Base-by-base conservation (phyloP, 1,284 basidiomycete species). In the Golubevia pallescens region DNA sequence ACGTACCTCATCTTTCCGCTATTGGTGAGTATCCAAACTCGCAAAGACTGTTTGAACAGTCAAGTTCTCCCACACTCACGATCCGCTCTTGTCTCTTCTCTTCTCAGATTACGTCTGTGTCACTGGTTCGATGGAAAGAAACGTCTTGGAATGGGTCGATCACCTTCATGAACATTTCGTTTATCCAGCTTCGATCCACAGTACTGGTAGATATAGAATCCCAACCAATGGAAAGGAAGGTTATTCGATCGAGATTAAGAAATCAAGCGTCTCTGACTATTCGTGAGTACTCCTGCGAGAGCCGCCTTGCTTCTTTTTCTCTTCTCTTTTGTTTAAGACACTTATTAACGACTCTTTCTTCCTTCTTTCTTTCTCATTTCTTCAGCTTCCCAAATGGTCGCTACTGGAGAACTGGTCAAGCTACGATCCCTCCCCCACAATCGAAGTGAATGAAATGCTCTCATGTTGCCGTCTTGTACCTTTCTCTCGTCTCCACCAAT, bases 141-240 rank as follows among this genome's bases (percentile, higher is more conserved):
- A 97, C 81, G 95, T 96, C 13, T 90, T 97, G 65, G 95, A 89
- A 75, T 89, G 83, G 67, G 88, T 88, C 60, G 92, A 94, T 86
- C 95, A 97, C 85, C 87, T 97, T 56, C 95, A 97, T 86, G 94
- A 97, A 70, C 93, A 97, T 86, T 97, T 97, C 87, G 87, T 92
- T 62, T 91, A 91, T 77, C 94, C 94, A 2, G 93, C 93, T 78
- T 92, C 92, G 48, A 95, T 97, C 88, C 96, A 96, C 87, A 79
- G 87, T 8, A 88, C 89, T 42, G 95, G 95, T 23, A 89, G 93
- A 58, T 97, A 97, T 87, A 94, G 94, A 73, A 90, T 93, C 0
- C 92, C 92, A 0, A 87, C 73, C 69, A 88, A 90, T 73, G n/a
- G n/a, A n/a, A n/a, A n/a, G n/a, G n/a, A n/a, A n/a, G n/a, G n/a